Base-by-base conservation (phyloP, 768 basidiomycete genomes). In the Agaricus blazei region DNA sequence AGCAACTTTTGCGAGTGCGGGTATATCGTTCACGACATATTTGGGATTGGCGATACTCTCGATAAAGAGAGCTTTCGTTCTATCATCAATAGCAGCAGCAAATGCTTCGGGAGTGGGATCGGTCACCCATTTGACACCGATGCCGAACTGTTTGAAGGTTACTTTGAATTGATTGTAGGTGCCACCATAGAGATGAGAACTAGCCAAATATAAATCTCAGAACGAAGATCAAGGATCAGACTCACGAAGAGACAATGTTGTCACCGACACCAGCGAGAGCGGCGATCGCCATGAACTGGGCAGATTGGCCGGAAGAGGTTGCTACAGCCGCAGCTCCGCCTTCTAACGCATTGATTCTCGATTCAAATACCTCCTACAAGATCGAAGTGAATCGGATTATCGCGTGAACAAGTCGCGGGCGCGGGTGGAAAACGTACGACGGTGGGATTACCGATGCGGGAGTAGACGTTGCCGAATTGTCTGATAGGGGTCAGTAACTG, bases 41-140 rank as follows among this genome's bases (percentile, higher is more conserved):
- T 84, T 85, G 0, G 90, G 88, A 65, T 92, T 92, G n/a, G 84
- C 85, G 43, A 93, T 88, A 54, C 74, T 82, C 70, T 91, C 90
- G 7, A 90, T 75, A 65, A 77, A 89, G 48, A 90, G 78, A 0
- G 83, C 88, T 63, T 87, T 90, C 9, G 90, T 93, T 34, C 84
- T 83, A 11, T 83, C 81, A 60, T 92, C 88, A 60, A 93, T 90
- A 5, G 80, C 86, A 3, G 78, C 78, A 0, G 70, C 79, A 62
- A 88, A 88, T 0, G 72, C 81, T 38, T 74, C 78, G 0, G 88
- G 81, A 36, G 78, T 72, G 34, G 74, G 70, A 9, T 77, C 77
- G 0, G 74, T 67, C 53, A 91, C 82, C 64, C 85, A 91, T 64
- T 83, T 83, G 31, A 81, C 76, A 14, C 69, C 70, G 57, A 90